A percentile compares a stretch with the other conserved stretches of the same genome.
Conservation (phyloP, 2,329 filamentous ascomycete species). For the Drechslerella coelobrocha region DNA sequence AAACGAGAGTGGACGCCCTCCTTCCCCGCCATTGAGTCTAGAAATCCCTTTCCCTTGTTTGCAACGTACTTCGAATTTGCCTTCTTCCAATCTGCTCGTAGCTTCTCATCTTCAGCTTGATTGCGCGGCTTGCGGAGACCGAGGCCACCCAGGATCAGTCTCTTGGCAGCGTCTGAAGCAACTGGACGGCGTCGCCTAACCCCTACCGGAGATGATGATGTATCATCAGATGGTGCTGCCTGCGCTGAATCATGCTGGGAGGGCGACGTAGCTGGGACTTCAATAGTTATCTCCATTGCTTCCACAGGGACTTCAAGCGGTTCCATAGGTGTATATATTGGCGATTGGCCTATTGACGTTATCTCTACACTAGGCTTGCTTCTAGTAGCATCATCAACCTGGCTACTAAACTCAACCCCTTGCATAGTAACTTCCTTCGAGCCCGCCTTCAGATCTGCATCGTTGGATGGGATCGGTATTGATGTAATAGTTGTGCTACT, state of each 20-base stretch:
- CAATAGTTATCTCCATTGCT: slow-evolving; percentile 13
- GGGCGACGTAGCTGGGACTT: slow-evolving; percentile 12
- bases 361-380: neutral
- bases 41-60: slow-evolving; percentile 47
- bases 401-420: neutral
- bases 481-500: neutral
- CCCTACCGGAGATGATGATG: slow-evolving; percentile 10
- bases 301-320: slow-evolving; percentile 30
- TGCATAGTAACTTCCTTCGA: neutral
- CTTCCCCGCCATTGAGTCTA: slow-evolving; percentile 39
- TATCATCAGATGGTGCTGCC: neutral
- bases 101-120: slow-evolving; percentile 35
- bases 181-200: slow-evolving; percentile 13
- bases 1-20: slow-evolving; percentile 44
- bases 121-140: slow-evolving; percentile 38
- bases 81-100: slow-evolving; percentile 37
- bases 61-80: slow-evolving; percentile 37
- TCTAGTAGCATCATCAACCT: neutral
- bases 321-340: slow-evolving; percentile 36
- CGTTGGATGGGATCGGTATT: neutral
- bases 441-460: neutral
- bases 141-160: slow-evolving; percentile 24
- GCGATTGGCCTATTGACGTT: slow-evolving; percentile 4
- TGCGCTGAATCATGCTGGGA: slow-evolving; percentile 20
- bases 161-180: slow-evolving; percentile 31